A percentile compares a stretch with the other conserved stretches of the same genome.
phyloP scores from a whole-genome alignment of 1,139 yeast species.

The Yamadazyma diddensiae region DNA sequence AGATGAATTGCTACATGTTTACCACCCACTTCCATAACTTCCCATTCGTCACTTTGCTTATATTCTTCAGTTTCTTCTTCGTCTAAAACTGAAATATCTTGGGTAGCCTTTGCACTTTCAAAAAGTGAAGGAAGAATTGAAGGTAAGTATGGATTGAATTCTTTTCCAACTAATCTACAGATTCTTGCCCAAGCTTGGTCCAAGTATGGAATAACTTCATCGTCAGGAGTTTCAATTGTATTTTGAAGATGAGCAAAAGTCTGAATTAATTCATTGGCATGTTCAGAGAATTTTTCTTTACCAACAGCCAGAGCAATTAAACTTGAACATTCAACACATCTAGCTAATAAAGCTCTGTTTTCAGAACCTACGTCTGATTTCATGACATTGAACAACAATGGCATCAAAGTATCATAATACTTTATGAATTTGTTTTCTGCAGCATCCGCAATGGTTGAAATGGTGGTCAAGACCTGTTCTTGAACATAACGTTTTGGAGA shows the following conservation, averaged over 20 bases:
- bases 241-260: conserved; percentile 74
- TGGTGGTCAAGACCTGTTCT: conserved; percentile 94
- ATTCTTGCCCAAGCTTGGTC: conserved; percentile 97
- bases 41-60: conserved; percentile 91
- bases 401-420: conserved; percentile 95
- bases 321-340: conserved; percentile 93
- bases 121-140: conserved; percentile 88
- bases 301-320: conserved; percentile 97
- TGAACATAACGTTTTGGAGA: conserved; percentile 92
- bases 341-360: conserved; percentile 79
- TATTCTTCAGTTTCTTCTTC: conserved; percentile 85
- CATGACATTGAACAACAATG: conserved; percentile 76
- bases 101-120: conserved; percentile 82
- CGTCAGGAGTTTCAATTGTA: conserved; percentile 58
- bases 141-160: conserved; percentile 82
- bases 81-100: conserved; percentile 83
- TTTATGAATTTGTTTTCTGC: conserved; percentile 86
- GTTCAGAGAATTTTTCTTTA: conserved; percentile 78
- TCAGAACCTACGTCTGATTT: conserved; percentile 77
- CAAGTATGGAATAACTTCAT: conserved; percentile 81
- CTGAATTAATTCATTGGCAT: conserved; percentile 66
- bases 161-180: conserved; percentile 81
- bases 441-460: conserved; percentile 98
- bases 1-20: conserved; percentile 94
- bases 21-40: conserved; percentile 86